Conservation (phyloP, 371 early-diverging fungal species). For the Saksenaea vasiformis region DNA sequence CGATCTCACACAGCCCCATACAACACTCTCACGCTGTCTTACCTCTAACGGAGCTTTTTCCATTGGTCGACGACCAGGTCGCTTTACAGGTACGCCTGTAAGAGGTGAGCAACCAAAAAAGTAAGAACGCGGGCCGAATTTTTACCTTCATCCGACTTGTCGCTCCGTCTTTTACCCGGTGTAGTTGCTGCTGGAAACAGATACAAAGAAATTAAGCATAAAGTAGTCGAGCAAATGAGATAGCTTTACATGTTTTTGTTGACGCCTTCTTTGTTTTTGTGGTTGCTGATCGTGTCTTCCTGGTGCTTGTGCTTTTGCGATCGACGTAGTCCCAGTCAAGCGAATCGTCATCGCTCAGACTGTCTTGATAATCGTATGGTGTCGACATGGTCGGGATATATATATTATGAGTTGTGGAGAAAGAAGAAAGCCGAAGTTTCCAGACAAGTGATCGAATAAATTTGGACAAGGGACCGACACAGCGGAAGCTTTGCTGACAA, state of each 20-base stretch:
- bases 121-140: not conserved
- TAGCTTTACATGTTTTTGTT: not conserved
- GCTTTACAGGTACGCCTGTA: not conserved
- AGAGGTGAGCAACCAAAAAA: not conserved
- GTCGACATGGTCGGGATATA: not conserved
- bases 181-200: not conserved
- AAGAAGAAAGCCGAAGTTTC: not conserved
- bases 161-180: not conserved
- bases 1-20: not conserved
- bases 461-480: too few relatives aligned
- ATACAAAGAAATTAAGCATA: not conserved
- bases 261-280: not conserved
- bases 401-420: not conserved
- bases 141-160: not conserved
- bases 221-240: not conserved
- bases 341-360: not conserved
- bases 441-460: too few relatives aligned
- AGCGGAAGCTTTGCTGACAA: too few relatives aligned
- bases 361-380: not conserved
- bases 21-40: not conserved
- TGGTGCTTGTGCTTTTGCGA: not conserved
- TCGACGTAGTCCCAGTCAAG: conserved; percentile 1
- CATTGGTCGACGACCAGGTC: conserved; percentile 5
- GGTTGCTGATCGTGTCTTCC: not conserved
- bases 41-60: not conserved